Evolutionary conservation across 2,329 filamentous ascomycete species (phyloP), one percentile per base, ranked within the genome.

Genomic region (Cercospora beticola): DNA sequence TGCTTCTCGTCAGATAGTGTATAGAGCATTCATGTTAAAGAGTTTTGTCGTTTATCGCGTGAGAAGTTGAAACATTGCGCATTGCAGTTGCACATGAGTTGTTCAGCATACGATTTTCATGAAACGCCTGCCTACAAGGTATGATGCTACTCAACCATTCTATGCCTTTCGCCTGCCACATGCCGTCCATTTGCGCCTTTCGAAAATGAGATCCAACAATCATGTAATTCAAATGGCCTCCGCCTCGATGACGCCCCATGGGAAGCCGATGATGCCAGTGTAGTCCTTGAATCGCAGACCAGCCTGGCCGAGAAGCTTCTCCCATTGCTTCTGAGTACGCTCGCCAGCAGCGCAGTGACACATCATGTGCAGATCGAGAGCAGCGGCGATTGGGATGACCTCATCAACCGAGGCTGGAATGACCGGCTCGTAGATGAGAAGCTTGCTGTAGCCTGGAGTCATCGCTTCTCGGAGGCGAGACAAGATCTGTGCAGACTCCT

Each of bases 321-420:
- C 46, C 46, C 46, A 49, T 23, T 49, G 46, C 46, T 49, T 49
- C 46, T 49, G 46, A 6, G 46, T 49, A 49, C 46, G 46, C 46
- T 49, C 46, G 14, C 46, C 46, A 23, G 46, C 46, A 23, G 46
- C 46, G 46, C 46, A 49, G 46, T 49, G 46, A 7, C 46, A 69
- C 78, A 83, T 79, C 81, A 84, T 82, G 36, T 78, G 73, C 64
- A 82, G 72, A 72, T 84, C 82, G 36, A 82, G 69, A n/a, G 49
- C 63, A 6, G 72, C 67, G 18, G 56, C 18, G 2, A 21, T 49
- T n/a, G 62, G 28, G 10, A 58, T 56, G 60, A 43, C 61, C 10
- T 71, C 66, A 2, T 62, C 58, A 6, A 62, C 43, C 14, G 65
- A 43, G 12, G 70, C 70, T 2, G 72, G 70, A 21, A 75, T 65